Conservation (phyloP, 192 early-diverging fungal genomes). For the Jimgerdemannia flammicorona region DNA sequence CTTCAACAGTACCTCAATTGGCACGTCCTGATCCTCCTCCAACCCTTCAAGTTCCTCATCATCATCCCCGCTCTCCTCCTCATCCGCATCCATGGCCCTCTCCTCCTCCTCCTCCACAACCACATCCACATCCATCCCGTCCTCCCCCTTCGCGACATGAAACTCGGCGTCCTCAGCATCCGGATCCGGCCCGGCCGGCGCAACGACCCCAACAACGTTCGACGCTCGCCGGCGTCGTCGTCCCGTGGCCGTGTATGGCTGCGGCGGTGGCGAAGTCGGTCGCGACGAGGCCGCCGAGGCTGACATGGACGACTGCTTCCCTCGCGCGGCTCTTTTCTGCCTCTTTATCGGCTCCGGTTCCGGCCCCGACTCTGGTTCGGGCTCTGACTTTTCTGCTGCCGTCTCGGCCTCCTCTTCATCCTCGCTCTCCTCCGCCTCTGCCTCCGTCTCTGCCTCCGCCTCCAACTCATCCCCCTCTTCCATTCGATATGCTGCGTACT, state of each 20-base stretch:
- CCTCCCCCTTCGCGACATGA: slow-evolving; percentile 9
- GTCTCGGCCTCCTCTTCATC: background rate
- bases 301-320: background rate
- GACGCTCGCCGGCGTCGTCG: slow-evolving; percentile 2
- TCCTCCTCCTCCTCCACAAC: slow-evolving; percentile 11
- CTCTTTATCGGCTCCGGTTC: slow-evolving; percentile 16
- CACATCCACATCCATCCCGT: slow-evolving; percentile 9
- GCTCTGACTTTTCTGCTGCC: slow-evolving; percentile 24
- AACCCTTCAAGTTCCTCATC: slow-evolving; percentile 26
- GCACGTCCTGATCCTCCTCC: slow-evolving; percentile 17
- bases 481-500: slow-evolving; percentile 30
- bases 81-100: slow-evolving; percentile 13
- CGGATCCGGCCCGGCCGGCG: background rate
- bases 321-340: background rate
- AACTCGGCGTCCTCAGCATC: slow-evolving; percentile 21
- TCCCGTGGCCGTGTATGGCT: too few species aligned
- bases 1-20: slow-evolving; percentile 29
- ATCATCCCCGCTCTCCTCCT: slow-evolving; percentile 26
- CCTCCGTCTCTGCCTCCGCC: slow-evolving; percentile 20
- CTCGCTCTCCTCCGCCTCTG: background rate
- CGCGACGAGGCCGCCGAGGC: background rate
- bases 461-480: slow-evolving; percentile 10
- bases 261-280: background rate
- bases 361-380: slow-evolving; percentile 3
- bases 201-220: background rate